Evolutionary conservation across 148 eudicot species (phyloP).

Genomic region (Mesembryanthemum crystallinum): DNA sequence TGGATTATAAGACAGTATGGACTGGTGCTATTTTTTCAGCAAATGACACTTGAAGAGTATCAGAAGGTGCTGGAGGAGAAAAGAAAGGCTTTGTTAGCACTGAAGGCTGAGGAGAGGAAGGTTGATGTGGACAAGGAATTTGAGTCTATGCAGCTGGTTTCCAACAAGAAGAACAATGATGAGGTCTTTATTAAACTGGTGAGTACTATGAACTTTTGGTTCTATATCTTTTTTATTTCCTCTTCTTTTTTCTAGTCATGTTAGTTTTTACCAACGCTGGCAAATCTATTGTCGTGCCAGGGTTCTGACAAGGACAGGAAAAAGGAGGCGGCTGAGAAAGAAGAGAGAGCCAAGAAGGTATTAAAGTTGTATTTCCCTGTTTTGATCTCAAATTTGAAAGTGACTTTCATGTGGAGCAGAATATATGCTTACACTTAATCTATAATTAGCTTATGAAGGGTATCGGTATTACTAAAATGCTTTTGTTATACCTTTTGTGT

Average conservation of each 20-base stretch:
- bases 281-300: conserved; percentile 23
- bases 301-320: conserved; percentile 55
- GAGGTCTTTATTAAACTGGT: conserved; percentile 73
- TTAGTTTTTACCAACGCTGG: not conserved
- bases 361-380: not conserved
- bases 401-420: not conserved
- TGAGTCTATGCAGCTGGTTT: conserved; percentile 60
- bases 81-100: conserved; percentile 60
- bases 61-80: conserved; percentile 79
- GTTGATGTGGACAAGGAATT: conserved; percentile 59
- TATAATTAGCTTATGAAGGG: not conserved
- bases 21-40: conserved; percentile 29
- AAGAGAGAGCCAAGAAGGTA: conserved; percentile 63
- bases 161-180: conserved; percentile 61
- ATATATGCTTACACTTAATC: not conserved
- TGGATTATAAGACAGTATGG: not conserved
- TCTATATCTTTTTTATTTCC: no score
- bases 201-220: not conserved
- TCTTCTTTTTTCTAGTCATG: not conserved
- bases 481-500: not conserved
- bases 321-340: conserved; percentile 57
- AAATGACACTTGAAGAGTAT: conserved; percentile 85
- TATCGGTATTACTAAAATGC: not conserved
- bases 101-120: conserved; percentile 73
- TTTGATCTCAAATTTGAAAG: not conserved